These are phyloP conservation scores for Camelina hispida DNA, from an alignment of 345 rosid genomes.

Conservation along the genomic window DNA sequence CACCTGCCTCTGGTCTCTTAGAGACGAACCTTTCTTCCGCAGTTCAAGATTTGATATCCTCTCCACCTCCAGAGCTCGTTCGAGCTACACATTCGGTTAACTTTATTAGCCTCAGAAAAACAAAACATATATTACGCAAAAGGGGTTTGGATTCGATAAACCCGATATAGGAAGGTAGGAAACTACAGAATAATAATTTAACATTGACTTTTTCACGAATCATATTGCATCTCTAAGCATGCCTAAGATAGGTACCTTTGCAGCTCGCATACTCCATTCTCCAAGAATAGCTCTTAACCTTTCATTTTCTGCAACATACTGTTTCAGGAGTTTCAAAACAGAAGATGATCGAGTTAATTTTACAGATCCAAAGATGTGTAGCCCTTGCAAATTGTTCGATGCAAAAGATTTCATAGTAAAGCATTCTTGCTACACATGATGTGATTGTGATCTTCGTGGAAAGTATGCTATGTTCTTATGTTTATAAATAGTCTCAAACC, in stretches of 20 bases:
- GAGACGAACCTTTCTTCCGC: conserved; percentile 60
- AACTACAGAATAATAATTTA: neutral
- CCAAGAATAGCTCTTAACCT: conserved; percentile 93
- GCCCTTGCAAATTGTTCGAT: conserved; percentile 2
- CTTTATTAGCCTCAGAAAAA: conserved; percentile 8
- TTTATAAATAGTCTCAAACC: conserved; percentile 48
- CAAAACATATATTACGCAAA: neutral
- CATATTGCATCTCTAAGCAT: conserved; percentile 23
- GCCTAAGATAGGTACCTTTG: conserved; percentile 63
- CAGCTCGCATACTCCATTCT: conserved; percentile 96
- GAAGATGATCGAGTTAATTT: conserved; percentile 13
- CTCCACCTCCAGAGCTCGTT: conserved; percentile 88
- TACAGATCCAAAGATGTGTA: neutral
- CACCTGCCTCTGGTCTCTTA: conserved; percentile 29
- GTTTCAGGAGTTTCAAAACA: conserved; percentile 37
- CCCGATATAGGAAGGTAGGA: neutral
- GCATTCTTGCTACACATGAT: neutral
- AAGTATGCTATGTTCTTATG: neutral
- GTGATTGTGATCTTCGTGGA: neutral
- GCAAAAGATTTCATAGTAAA: conserved; percentile 8
- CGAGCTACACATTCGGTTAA: conserved; percentile 56
- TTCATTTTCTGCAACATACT: conserved; percentile 94
- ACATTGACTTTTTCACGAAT: neutral
- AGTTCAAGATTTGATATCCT: conserved; percentile 76
- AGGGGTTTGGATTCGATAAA: neutral